Conservation (phyloP, 139 green algal genomes). For the Chlorella sp. region DNA sequence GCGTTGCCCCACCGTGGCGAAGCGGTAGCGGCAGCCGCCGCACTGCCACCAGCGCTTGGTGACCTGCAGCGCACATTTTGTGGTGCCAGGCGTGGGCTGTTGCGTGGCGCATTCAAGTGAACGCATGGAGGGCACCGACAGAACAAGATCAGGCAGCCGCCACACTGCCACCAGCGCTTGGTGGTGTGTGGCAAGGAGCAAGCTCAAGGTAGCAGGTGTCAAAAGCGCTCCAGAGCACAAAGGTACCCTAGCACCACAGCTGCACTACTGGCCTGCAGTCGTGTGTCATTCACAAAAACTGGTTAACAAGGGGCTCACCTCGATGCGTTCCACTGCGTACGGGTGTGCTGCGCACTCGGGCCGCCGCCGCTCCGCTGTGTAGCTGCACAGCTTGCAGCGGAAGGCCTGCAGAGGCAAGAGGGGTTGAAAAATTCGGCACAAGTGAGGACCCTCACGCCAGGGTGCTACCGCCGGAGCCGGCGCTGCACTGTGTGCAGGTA, state of each 20-base stretch:
- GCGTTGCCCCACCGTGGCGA: constrained; percentile 48
- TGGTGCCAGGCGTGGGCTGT: no score
- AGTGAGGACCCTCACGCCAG: no score
- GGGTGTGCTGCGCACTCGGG: constrained; percentile 36
- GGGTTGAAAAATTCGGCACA: no score
- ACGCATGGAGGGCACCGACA: neutral
- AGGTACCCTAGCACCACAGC: no score
- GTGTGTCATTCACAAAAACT: no score
- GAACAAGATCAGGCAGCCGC: neutral
- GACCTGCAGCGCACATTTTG: neutral
- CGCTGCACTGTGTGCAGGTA: no score
- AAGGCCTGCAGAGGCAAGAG: constrained; percentile 33
- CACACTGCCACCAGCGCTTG: no score
- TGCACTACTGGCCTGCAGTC: no score
- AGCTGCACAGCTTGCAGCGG: constrained; percentile 51
- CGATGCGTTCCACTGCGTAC: constrained; percentile 9
- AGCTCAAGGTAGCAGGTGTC: neutral
- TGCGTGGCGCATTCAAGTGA: neutral
- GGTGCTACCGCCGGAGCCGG: no score
- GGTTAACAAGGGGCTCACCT: constrained; percentile 3
- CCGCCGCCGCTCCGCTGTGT: constrained; percentile 36
- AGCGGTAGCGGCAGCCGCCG: constrained; percentile 48
- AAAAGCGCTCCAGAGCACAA: neutral
- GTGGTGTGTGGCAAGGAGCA: no score
- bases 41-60: constrained; percentile 66